phyloP scores from a whole-genome alignment of 805 yeast species.

The Suhomyces pyralidae region DNA sequence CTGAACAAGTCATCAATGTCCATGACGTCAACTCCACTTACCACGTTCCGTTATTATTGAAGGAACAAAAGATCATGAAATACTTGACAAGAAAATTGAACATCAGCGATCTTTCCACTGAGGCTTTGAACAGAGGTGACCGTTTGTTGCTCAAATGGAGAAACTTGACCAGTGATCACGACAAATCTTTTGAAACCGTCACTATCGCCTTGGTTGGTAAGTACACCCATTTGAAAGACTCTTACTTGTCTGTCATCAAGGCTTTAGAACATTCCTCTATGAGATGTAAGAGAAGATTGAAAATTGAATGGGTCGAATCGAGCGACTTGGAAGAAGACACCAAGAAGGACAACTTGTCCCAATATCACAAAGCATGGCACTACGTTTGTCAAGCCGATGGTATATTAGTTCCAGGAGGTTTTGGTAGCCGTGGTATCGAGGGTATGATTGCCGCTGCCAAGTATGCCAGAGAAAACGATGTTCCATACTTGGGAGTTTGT shows the following conservation, averaged over 20 bases:
- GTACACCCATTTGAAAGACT: conserved; percentile 92
- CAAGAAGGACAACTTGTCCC: conserved; percentile 60
- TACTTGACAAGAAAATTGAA: conserved; percentile 67
- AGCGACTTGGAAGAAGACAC: conserved; percentile 78
- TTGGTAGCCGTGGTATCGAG: conserved; percentile 95
- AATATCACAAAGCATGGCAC: conserved; percentile 95
- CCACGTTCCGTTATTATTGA: conserved; percentile 90
- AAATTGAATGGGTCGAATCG: conserved; percentile 95
- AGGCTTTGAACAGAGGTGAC: conserved; percentile 63
- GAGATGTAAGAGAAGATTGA: conserved; percentile 79
- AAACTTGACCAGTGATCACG: conserved; percentile 72
- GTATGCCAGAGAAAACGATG: conserved; percentile 95
- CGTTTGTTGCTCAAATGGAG: conserved; percentile 75
- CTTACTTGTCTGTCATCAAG: conserved; percentile 91
- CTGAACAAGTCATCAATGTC: conserved; percentile 95
- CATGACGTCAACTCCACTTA: conserved; percentile 96
- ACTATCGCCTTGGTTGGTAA: conserved; percentile 97
- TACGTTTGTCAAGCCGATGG: conserved; percentile 91
- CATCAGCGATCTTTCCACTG: conserved; percentile 49
- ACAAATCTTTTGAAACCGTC: conserved; percentile 79
- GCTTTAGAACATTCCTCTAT: conserved; percentile 93
- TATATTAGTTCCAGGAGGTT: conserved; percentile 97
- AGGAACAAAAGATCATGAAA: conserved; percentile 80
- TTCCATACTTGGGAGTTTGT: conserved; percentile 96
- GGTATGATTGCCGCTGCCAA: conserved; percentile 97